These are phyloP conservation scores for Hordeum marinum DNA, from an alignment of 176 grass and related monocot species.

Conservation along the genomic window DNA sequence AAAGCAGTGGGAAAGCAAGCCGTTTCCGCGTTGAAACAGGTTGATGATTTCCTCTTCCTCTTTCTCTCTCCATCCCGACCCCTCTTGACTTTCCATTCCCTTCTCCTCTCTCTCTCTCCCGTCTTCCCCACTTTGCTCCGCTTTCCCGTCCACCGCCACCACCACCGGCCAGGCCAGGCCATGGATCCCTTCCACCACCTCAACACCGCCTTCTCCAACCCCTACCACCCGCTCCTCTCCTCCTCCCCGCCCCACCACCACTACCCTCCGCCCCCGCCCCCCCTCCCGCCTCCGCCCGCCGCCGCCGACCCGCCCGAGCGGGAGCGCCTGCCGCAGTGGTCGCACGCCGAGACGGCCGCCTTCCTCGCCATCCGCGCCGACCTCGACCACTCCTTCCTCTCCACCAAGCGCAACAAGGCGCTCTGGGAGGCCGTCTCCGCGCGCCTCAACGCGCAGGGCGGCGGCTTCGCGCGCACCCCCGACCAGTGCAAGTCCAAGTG, in stretches of 20 bases:
- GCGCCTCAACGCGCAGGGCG: conserved; percentile 47
- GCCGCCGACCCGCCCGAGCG: conserved; percentile 27
- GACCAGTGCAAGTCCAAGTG: conserved; percentile 99
- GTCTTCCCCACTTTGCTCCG: neutral
- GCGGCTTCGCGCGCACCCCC: conserved; percentile 53
- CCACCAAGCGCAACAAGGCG: conserved; percentile 96
- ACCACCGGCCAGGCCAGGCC: neutral
- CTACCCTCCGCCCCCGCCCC: neutral
- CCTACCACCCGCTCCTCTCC: conserved; percentile 46
- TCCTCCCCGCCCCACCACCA: conserved; percentile 23
- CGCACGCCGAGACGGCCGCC: conserved; percentile 61
- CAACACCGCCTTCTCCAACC: conserved; percentile 57
- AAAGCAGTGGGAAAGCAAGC: conserved; percentile 85
- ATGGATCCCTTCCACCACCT: conserved; percentile 87
- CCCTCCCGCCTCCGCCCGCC: neutral
- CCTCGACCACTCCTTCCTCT: conserved; percentile 74
- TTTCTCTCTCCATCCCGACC: neutral
- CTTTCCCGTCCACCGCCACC: conserved; percentile 7
- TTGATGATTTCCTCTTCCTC: conserved; percentile 1
- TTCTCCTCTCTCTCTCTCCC: neutral
- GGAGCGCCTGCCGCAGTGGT: conserved; percentile 92
- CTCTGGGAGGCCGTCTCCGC: conserved; percentile 79
- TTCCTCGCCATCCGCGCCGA: conserved; percentile 79
- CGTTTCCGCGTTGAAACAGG: conserved; percentile 82
- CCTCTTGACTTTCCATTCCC: conserved; percentile 22